Base-by-base conservation (phyloP, 805 yeast species). In the Metschnikowia matae region DNA sequence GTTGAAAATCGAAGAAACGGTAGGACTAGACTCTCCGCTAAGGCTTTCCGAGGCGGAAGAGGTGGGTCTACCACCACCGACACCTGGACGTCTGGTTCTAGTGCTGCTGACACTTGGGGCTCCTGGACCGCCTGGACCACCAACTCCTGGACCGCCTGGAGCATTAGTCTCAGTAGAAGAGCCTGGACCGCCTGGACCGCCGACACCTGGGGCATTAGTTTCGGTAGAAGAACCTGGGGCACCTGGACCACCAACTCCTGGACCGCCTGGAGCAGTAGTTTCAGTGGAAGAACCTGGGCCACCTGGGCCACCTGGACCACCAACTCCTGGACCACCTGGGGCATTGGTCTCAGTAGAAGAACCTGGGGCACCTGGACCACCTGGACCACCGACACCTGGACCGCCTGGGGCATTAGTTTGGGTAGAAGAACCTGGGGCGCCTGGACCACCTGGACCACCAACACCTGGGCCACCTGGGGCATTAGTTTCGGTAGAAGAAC, bases 1-100 rank as follows among this genome's bases (percentile, higher is more conserved):
- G 50, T 54, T 56, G 54, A 50, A 44, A 40, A 52, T 34, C 37
- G 59, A 47, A 50, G 53, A 43, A 41, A 51, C 51, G 40, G 48
- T 50, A 40, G 53, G 46, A 14, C 48, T 13, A 44, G 58, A 46
- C 37, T 52, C 50, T 38, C 46, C 53, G 33, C 48, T 52, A 37
- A 58, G 44, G 43, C 54, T 59, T 29, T 29, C 35, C 15, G 44
- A 40, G 33, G 21, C 20, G 18, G 10, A n/a, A 35, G 38, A 26
- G 10, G 29, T 26, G 29, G 29, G 29, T 26, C 29, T 26, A 26
- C 29, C 38, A 35, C 35, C 35, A 33, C 14, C 35, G 35, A 13
- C 35, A 11, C 15, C 23, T 7, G 13, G 38, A 36, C 29, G 29
- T 26, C 29, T 26, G 11, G 35, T 46, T 47, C 46, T 47, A 36